Percentiles rank a stretch among this genome's conserved stretches.
Evolutionary conservation across 306 rosid genomes (phyloP).

Genomic region (Medicago truncatula): MtrunA17r5.0-ANR NC_053044.1:53253501-53254000

Average conservation of each 20-base stretch:
- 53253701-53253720: slow-evolving; percentile 93
- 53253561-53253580: slow-evolving; percentile 70
- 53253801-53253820: slow-evolving; percentile 21
- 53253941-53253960: no score
- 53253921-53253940: no score
- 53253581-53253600: slow-evolving; percentile 90
- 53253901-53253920: background rate
- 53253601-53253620: slow-evolving; percentile 80
- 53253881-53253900: slow-evolving; percentile 5
- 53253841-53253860: slow-evolving; percentile 16
- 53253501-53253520: slow-evolving; percentile 11
- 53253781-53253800: slow-evolving; percentile 91
- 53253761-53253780: slow-evolving; percentile 95
- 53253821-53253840: slow-evolving; percentile 12
- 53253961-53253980: no score
- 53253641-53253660: slow-evolving; percentile 87
- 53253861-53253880: slow-evolving; percentile 9
- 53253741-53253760: slow-evolving; percentile 83
- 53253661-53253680: slow-evolving; percentile 86
- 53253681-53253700: slow-evolving; percentile 76
- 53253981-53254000: no score
- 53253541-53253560: slow-evolving; percentile 40
- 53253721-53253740: slow-evolving; percentile 82
- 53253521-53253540: slow-evolving; percentile 26
- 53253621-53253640: slow-evolving; percentile 61